Percentiles rank a stretch among this genome's conserved stretches.
phyloP scores from a whole-genome alignment of 352 stramenopile species.

The Pythium brassicae region DNA sequence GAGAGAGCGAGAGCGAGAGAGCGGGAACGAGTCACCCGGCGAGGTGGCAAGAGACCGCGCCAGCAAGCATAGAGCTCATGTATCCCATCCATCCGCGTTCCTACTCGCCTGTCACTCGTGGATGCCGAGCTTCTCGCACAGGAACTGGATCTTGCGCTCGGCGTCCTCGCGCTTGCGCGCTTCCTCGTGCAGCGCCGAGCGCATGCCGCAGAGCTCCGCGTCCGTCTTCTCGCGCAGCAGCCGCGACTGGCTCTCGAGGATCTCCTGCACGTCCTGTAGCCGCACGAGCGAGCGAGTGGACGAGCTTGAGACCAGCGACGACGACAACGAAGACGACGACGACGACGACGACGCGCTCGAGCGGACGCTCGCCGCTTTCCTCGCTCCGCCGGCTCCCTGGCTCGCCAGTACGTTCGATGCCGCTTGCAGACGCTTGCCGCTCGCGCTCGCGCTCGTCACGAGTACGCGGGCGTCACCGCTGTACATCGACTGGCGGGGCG shows the following conservation, averaged over 20 bases:
- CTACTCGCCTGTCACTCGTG: slow-evolving; percentile 11
- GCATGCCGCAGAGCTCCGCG: slow-evolving; percentile 23
- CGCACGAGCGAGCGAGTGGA: slow-evolving; percentile 24
- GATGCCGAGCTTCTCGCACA: slow-evolving; percentile 40
- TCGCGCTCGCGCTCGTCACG: slow-evolving; percentile 10
- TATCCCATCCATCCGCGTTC: neutral
- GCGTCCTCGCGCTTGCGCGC: slow-evolving; percentile 31
- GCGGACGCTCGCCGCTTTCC: slow-evolving; percentile 6
- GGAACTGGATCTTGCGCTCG: slow-evolving; percentile 33
- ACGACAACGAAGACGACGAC: neutral
- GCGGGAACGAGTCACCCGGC: too few species aligned
- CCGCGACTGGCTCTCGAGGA: slow-evolving; percentile 30
- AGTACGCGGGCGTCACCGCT: neutral
- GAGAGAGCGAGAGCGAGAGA: neutral
- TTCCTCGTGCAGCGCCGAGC: slow-evolving; percentile 24
- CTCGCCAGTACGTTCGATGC: neutral
- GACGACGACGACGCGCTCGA: slow-evolving; percentile 1
- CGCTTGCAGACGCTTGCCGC: slow-evolving; percentile 2
- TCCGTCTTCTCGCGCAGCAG: slow-evolving; percentile 26
- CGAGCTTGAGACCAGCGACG: slow-evolving; percentile 12
- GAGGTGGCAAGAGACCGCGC: too few species aligned
- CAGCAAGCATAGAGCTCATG: slow-evolving; percentile 10
- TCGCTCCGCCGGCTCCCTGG: slow-evolving; percentile 1
- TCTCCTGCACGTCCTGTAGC: slow-evolving; percentile 31
- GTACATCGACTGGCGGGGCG: neutral